phyloP scores from a whole-genome alignment of 2,329 filamentous ascomycete species.

The Gliomastix tumulicola region DNA sequence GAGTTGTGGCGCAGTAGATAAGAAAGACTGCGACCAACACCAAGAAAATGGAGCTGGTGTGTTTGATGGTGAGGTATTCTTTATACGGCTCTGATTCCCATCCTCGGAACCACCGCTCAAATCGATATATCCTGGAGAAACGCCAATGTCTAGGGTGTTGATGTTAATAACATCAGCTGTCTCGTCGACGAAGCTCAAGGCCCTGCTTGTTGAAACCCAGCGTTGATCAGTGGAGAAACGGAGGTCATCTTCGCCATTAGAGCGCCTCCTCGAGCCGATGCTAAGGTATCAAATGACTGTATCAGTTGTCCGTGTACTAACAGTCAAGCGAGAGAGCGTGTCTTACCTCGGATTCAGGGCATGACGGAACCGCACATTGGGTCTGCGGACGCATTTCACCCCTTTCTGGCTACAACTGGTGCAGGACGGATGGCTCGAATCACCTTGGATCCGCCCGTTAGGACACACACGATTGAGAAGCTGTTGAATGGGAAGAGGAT shows the following conservation, averaged over 20 bases:
- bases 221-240: conserved; percentile 16
- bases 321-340: too few species aligned
- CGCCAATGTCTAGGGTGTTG: conserved; percentile 14
- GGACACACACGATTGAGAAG: too few species aligned
- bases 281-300: too few species aligned
- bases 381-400: conserved; percentile 16
- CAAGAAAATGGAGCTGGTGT: too few species aligned
- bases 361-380: conserved; percentile 18
- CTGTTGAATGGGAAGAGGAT: too few species aligned
- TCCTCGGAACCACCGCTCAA: conserved; percentile 5
- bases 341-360: conserved; percentile 17
- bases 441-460: too few species aligned
- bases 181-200: conserved; percentile 18
- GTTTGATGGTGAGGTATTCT: too few species aligned
- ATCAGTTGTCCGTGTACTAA: too few species aligned
- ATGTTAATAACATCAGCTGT: conserved; percentile 18
- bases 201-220: conserved; percentile 16
- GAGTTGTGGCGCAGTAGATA: too few species aligned
- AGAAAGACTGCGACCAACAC: too few species aligned
- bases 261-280: conserved; percentile 10
- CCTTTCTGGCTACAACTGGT: conserved; percentile 16
- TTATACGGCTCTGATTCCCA: conserved; percentile 8
- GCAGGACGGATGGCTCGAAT: too few species aligned
- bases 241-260: conserved; percentile 11
- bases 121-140: too few species aligned